These are phyloP conservation scores for Hypoxylon cercidicola DNA, from an alignment of 495 filamentous ascomycete species.

Conservation along the genomic window DNA sequence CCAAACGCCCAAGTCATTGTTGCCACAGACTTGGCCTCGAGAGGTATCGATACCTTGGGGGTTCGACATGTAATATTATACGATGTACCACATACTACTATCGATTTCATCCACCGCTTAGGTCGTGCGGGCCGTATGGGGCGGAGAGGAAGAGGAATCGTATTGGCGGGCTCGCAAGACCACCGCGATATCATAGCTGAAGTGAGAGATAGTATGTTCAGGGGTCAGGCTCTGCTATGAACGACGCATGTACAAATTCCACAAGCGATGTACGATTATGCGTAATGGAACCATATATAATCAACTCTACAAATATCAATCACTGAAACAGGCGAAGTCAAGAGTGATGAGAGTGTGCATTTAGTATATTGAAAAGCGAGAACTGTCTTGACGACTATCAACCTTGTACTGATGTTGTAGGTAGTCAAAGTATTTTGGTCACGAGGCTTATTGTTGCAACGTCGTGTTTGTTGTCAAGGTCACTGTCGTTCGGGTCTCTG, in stretches of 20 bases:
- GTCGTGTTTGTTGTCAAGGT: too few species aligned
- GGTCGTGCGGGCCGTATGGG: conserved; percentile 94
- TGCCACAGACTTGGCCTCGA: conserved; percentile 89
- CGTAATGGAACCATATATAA: conserved; percentile 8
- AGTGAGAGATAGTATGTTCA: conserved; percentile 94
- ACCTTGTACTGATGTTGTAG: too few species aligned
- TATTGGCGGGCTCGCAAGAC: conserved; percentile 89
- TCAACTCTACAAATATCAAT: too few species aligned
- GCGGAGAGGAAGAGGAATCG: conserved; percentile 85
- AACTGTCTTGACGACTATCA: too few species aligned
- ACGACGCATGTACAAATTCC: conserved; percentile 7
- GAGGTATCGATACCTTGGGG: conserved; percentile 94
- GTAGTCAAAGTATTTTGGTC: too few species aligned
- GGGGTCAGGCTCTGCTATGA: conserved; percentile 84
- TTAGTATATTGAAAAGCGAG: too few species aligned
- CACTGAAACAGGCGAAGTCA: too few species aligned
- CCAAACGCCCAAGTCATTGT: conserved; percentile 90
- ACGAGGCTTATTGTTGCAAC: too few species aligned
- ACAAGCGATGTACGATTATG: conserved; percentile 7
- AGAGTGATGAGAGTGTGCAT: too few species aligned
- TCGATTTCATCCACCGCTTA: conserved; percentile 96
- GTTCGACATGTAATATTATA: conserved; percentile 92
- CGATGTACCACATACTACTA: conserved; percentile 93
- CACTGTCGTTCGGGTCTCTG: too few species aligned
- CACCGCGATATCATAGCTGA: conserved; percentile 90